Evolutionary conservation across 768 basidiomycete species (phyloP), one percentile per base, ranked within the genome.

Genomic region (Tricholoma sp.): DNA sequence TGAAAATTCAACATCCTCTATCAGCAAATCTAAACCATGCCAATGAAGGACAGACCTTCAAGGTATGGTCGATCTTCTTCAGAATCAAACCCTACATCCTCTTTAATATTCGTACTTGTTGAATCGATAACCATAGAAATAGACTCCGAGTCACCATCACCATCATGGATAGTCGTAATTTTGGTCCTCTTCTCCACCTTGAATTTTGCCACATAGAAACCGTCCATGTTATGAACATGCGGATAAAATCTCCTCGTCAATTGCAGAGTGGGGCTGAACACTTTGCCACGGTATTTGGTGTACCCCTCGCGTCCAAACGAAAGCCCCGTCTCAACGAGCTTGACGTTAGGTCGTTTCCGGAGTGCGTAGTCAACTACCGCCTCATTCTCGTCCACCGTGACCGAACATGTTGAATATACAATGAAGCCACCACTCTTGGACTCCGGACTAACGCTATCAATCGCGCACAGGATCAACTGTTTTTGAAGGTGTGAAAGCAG

Each of bases 211-310:
- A 98, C 95, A 71, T 82, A 99, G 81, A 99, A 99, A 5, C 97
- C 97, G 70, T 99, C 97, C 95, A 98, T 97, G 73, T 99, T 99
- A 75, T 98, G 95, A 64, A 97, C 94, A 72, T 98, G 95, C 14
- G 95, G 91, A 69, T 94, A 96, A 71, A 94, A 96, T 59, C 97
- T 78, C 63, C 94, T 77, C 18, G 97, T 97, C 61, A 96, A 72
- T 60, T 76, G 79, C 65, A 99, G 69, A 61, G 82, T 89, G 32
- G 88, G 79, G 69, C 86, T 79, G 74, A 98, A 98, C 29, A 73
- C 81, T 80, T 95, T 98, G 19, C 96, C 97, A 52, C 93, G 85
- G 76, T 86, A 98, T 59, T 81, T 83, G 31, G 86, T 90, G 74
- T 88, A 98, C 5, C 97, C 97, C 68, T 92, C 89, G 27, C 88